Conservation (phyloP, 257 asterid genomes). For the Agastache rugosa region DNA sequence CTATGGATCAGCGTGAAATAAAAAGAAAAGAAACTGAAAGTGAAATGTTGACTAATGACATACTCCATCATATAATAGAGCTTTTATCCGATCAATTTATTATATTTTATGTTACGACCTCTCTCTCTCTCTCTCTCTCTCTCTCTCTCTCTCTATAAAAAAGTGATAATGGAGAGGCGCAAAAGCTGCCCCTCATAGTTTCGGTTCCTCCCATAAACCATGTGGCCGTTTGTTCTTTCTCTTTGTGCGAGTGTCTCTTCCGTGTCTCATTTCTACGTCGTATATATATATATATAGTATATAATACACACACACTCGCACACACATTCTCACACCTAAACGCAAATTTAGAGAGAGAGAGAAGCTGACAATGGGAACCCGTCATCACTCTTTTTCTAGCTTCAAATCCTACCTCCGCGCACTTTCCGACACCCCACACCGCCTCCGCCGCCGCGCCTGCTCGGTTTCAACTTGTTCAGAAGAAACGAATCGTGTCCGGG, state of each 20-base stretch:
- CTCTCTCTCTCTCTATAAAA: neutral
- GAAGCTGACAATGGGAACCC: conserved; percentile 19
- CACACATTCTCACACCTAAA: neutral
- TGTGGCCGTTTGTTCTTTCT: conserved; percentile 33
- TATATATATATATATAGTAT: neutral
- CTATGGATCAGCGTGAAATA: neutral
- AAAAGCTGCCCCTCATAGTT: conserved; percentile 27
- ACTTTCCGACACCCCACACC: conserved; percentile 78
- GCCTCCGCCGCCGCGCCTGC: conserved; percentile 74
- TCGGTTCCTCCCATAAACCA: conserved; percentile 28
- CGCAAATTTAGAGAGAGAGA: neutral
- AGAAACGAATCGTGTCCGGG: conserved; percentile 57
- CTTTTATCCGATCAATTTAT: conserved; percentile 22
- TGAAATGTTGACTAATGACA: neutral
- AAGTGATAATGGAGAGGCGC: conserved; percentile 29
- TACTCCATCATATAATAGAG: too few relatives aligned
- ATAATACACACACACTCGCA: too few relatives aligned
- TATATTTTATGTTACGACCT: neutral
- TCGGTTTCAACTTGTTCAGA: conserved; percentile 71
- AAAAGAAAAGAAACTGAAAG: neutral
- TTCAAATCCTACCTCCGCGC: conserved; percentile 68
- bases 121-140: conserved; percentile 2
- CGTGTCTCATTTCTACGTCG: conserved; percentile 3
- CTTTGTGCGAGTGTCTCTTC: conserved; percentile 1
- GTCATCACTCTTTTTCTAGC: conserved; percentile 64